Evolutionary conservation across 306 rosid species (phyloP), one percentile per base, ranked within the genome.

Genomic region (Vigna unguiculata): DNA sequence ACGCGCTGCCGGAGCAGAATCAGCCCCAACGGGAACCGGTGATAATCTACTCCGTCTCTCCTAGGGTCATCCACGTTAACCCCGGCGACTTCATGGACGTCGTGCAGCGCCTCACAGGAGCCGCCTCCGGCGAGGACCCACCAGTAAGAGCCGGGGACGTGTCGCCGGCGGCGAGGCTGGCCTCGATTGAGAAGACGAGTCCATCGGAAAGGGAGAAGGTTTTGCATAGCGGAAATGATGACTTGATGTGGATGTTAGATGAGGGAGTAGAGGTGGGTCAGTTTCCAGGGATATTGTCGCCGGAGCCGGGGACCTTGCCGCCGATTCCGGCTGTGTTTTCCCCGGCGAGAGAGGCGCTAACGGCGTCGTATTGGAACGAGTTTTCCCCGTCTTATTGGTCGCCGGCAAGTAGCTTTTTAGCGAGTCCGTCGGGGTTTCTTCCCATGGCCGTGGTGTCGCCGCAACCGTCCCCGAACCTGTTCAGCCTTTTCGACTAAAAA

Each of bases 61-160:
- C 93, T 1, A 86, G 72, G 71, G 85, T 83, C 47, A 80, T 89
- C 83, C 88, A 88, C 63, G 71, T 85, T 71, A 24, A 63, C 0
- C 87, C 60, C 67, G 53, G 21, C 28, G 74, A 93, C 38, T 93
- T 93, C 90, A 91, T 74, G 92, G 81, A 89, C 84, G 6, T 91
- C 4, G 93, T 88, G 34, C 97, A 91, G 79, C 92, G 92, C 55
- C 98, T 93, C 71, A 91, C 98, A 34, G 98, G 98, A 0, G 60
- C 38, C 0, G 19, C 84, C 2, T 22, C 86, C 24, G 53, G 52
- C 4, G 67, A 82, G 0, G 72, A 36, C 5, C 65, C 64, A 1
- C 8, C 79, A 2, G 36, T 80, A 32, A 66, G 71, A 49, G 45
- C 73, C n/a, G 91, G 84, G 7, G 84, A 81, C n/a, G 70, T 89